A percentile compares a stretch with the other conserved stretches of the same genome.
Conservation (phyloP, 1,139 yeast species). For the Meyerozyma guilliermondii region DNA sequence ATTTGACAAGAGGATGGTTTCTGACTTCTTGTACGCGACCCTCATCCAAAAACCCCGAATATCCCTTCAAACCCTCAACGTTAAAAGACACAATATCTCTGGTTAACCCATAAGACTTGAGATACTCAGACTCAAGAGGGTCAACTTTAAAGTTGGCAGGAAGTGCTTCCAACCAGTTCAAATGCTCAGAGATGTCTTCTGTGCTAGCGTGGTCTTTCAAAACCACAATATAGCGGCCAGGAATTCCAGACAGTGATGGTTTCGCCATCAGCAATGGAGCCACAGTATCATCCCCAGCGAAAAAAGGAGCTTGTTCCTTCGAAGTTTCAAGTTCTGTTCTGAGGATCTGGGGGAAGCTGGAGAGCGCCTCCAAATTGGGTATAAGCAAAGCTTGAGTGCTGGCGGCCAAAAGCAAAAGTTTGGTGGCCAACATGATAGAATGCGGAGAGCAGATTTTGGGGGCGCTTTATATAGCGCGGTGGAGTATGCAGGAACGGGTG, state of each 20-base stretch:
- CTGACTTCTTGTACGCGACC: slow-evolving; percentile 22
- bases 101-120: slow-evolving; percentile 2
- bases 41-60: slow-evolving; percentile 28
- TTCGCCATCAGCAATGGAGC: slow-evolving; percentile 3
- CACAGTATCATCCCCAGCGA: slow-evolving; percentile 2
- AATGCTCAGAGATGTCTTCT: slow-evolving; percentile 12
- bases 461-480: neutral
- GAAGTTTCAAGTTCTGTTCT: slow-evolving; percentile 3
- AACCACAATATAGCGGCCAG: slow-evolving; percentile 30
- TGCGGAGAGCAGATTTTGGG: neutral
- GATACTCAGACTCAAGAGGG: slow-evolving; percentile 6
- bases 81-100: slow-evolving; percentile 3
- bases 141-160: slow-evolving; percentile 5
- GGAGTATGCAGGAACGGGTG: neutral
- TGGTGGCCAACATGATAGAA: neutral
- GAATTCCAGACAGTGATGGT: slow-evolving; percentile 5
- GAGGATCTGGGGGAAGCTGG: slow-evolving; percentile 9
- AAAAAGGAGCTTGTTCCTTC: slow-evolving; percentile 2
- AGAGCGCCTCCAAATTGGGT: slow-evolving; percentile 12
- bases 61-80: slow-evolving; percentile 21
- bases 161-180: slow-evolving; percentile 10
- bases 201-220: slow-evolving; percentile 24
- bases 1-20: slow-evolving; percentile 25
- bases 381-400: slow-evolving; percentile 12
- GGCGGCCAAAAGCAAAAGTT: neutral